Evolutionary conservation across 2,329 filamentous ascomycete genomes (phyloP), one percentile per base, ranked within the genome.

Genomic region (Sclerotinia trifoliorum): DNA sequence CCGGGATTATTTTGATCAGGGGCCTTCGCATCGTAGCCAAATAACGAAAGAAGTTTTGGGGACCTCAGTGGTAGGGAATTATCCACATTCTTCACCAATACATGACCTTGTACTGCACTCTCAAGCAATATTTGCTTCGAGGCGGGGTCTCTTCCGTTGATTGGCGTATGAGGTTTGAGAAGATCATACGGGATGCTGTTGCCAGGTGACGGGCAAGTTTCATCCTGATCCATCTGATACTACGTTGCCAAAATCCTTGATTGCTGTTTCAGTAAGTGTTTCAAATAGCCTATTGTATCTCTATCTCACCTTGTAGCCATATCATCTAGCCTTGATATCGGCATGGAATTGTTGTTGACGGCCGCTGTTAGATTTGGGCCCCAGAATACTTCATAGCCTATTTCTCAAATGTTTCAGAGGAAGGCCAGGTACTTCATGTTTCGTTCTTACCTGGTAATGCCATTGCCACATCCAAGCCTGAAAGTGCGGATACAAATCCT

Each of bases 101-200:
- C 87, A 68, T 88, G 86, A 7, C 88, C 86, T 73, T 89, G 86
- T 8, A 88, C 78, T 0, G 86, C 86, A 26, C 85, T 84, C 10
- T 58, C 48, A 21, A 66, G 19, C 11, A 55, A 29, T 11, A 55
- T 32, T 32, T 26, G 26, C 8, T 55, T 55, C 11, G 26, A 48
- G 19, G 19, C 19, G 19, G 46, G 19, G 19, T 48, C 19, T 48
- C 46, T 48, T 48, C 19, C 46, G 6, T 48, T 48, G 19, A 48
- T 48, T 48, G 5, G 15, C 19, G 6, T 48, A 48, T 48, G 6
- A 48, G 46, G 19, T 48, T 10, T 48, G 21, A 48, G 19, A 48
- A 48, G 19, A 48, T 48, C 19, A 48, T 8, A 48, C 46, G 46
- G 19, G 46, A 48, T 48, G 46, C 46, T 19, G 46, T 21, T 48